Conservation (phyloP, 164 flowering plant species). For the Vitis amurensis region DNA sequence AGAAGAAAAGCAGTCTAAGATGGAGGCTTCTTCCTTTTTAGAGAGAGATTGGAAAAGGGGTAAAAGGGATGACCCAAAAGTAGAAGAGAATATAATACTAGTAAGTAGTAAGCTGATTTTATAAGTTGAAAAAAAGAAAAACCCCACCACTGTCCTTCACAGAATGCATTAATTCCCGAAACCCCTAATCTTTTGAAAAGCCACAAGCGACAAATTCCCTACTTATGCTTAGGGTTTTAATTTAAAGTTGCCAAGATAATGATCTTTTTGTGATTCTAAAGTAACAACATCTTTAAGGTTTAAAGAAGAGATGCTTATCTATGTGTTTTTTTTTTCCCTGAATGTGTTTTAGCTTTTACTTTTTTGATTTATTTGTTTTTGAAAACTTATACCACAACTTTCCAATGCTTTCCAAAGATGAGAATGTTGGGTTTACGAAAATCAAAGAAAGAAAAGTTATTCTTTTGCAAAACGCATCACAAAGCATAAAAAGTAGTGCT, state of each 20-base stretch:
- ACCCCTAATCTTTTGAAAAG: conserved; percentile 31
- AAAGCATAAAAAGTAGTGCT: conserved; percentile 70
- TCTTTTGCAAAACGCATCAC: conserved; percentile 47
- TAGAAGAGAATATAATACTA: conserved; percentile 21
- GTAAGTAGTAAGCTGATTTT: conserved; percentile 21
- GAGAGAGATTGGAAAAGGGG: conserved; percentile 9
- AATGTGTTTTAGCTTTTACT: conserved; percentile 8
- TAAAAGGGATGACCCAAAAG: conserved; percentile 30
- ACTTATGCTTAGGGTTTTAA: conserved; percentile 48
- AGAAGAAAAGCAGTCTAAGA: conserved; percentile 27
- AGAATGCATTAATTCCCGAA: conserved; percentile 21
- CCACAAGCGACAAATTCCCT: conserved; percentile 54
- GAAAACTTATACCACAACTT: conserved; percentile 15
- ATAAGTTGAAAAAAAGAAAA: conserved; percentile 9
- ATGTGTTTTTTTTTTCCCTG: conserved; percentile 16
- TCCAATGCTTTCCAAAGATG: conserved; percentile 48
- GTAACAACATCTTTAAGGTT: conserved; percentile 53
- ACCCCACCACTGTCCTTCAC: conserved; percentile 18
- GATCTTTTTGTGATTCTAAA: conserved; percentile 59
- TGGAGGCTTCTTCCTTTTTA: conserved; percentile 38
- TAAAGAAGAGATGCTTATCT: conserved; percentile 54
- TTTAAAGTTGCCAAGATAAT: conserved; percentile 33
- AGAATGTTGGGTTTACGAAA: conserved; percentile 64
- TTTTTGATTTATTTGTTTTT: not conserved
- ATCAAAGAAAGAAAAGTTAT: conserved; percentile 32